These are phyloP conservation scores for Calonectria naviculata DNA, from an alignment of 2,329 filamentous ascomycete genomes.

Conservation along the genomic window DNA sequence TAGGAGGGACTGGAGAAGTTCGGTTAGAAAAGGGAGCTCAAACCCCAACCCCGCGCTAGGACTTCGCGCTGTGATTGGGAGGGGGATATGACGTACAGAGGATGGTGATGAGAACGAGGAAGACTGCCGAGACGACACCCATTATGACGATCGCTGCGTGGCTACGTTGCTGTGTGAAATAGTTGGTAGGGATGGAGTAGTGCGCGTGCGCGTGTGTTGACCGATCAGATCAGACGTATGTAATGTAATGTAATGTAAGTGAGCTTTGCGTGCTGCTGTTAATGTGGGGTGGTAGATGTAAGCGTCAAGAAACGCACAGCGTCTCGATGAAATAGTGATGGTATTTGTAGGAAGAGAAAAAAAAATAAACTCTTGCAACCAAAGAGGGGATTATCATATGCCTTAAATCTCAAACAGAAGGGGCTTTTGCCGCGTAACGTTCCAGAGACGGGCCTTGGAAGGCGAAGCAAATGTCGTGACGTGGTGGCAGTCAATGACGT, in stretches of 20 bases:
- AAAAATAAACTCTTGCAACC: not conserved
- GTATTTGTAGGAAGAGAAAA: constrained; percentile 2
- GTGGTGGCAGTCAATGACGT: constrained; percentile 34
- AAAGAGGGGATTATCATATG: not conserved
- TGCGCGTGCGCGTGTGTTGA: constrained; percentile 11
- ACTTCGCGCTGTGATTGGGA: not conserved
- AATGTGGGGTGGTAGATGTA: constrained; percentile 12
- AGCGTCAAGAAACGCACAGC: not conserved
- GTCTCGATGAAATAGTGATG: not conserved
- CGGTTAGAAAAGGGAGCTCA: constrained; percentile 30
- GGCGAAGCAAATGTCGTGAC: constrained; percentile 19
- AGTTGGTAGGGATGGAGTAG: constrained; percentile 3
- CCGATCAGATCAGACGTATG: constrained; percentile 17
- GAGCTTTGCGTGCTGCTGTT: not conserved
- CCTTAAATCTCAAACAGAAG: constrained; percentile 14
- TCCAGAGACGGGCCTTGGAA: not conserved
- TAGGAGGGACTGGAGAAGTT: constrained; percentile 67
- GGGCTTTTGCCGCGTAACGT: constrained; percentile 25
- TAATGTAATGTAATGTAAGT: constrained; percentile 3
- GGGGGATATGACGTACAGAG: constrained; percentile 54
- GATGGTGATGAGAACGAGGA: constrained; percentile 64
- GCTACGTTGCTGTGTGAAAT: constrained; percentile 1
- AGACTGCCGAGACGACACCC: constrained; percentile 60
- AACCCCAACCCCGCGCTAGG: not conserved
- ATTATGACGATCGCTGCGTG: constrained; percentile 49